These are phyloP conservation scores for Juglanconis sp. DNA, from an alignment of 2,329 filamentous ascomycete genomes.

Conservation along the genomic window DNA sequence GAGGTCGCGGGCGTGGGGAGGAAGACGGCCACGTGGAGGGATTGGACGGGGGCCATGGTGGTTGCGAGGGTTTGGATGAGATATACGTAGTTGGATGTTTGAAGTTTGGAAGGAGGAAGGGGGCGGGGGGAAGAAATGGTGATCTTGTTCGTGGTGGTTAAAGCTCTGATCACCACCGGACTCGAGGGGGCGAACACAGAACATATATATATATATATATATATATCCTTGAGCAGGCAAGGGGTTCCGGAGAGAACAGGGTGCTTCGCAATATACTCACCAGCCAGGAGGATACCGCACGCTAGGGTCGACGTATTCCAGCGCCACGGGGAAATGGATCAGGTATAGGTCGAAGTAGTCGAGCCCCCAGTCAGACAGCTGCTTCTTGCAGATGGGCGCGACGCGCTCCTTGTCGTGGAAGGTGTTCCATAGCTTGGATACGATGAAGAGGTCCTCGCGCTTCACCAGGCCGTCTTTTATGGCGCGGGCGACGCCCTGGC, in stretches of 20 bases:
- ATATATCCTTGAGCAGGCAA: too few species aligned
- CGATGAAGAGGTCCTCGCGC: constrained; percentile 85
- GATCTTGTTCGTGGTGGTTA: too few species aligned
- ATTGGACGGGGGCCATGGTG: constrained; percentile 17
- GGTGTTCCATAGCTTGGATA: constrained; percentile 90
- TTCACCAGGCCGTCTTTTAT: constrained; percentile 79
- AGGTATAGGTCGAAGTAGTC: constrained; percentile 91
- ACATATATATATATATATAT: too few species aligned
- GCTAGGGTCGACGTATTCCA: constrained; percentile 79
- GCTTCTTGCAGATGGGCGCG: constrained; percentile 70
- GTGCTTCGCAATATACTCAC: constrained; percentile 38
- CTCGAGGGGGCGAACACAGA: too few species aligned
- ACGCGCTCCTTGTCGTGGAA: constrained; percentile 81
- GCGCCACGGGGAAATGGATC: constrained; percentile 83
- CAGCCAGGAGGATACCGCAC: constrained; percentile 79
- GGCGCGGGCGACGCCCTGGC: constrained; percentile 72
- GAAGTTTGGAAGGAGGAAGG: too few species aligned
- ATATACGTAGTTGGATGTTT: too few species aligned
- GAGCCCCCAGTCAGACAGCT: constrained; percentile 75
- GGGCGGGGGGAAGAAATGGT: too few species aligned
- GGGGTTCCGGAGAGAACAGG: background rate
- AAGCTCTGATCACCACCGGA: too few species aligned
- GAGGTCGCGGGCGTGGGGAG: constrained; percentile 31
- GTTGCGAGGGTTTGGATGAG: too few species aligned
- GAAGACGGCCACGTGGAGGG: constrained; percentile 48